Conservation (phyloP, 176 grass and related monocot genomes). For the Tuctoria greenei region DNA sequence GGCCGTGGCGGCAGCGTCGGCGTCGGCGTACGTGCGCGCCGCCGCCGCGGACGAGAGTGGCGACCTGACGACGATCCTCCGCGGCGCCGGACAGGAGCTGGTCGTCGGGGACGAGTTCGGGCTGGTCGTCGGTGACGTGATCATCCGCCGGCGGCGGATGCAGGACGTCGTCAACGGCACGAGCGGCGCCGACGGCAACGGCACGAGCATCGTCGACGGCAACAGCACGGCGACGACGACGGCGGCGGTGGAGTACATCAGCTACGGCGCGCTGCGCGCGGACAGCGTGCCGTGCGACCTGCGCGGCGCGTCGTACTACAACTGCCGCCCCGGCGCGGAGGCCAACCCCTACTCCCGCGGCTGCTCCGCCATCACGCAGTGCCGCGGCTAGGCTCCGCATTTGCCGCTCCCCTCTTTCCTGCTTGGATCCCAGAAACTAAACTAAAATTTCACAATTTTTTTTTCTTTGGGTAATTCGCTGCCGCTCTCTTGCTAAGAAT, state of each 20-base stretch:
- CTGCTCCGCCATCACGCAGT: conserved; percentile 48
- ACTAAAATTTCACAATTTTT: neutral
- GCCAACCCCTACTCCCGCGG: conserved; percentile 72
- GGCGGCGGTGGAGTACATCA: conserved; percentile 35
- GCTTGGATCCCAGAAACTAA: neutral
- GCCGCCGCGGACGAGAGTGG: neutral
- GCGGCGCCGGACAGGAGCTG: no score
- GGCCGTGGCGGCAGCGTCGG: conserved; percentile 1
- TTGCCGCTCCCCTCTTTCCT: no score
- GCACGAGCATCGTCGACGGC: neutral
- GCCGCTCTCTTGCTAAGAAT: neutral
- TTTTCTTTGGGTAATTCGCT: neutral
- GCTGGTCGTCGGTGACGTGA: neutral
- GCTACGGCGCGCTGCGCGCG: conserved; percentile 49
- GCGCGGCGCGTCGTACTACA: conserved; percentile 72
- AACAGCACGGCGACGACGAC: no score
- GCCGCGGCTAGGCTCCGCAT: conserved; percentile 60
- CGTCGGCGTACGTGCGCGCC: conserved; percentile 15
- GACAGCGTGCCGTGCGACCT: conserved; percentile 33
- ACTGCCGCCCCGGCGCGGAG: conserved; percentile 50
- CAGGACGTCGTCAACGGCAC: conserved; percentile 1
- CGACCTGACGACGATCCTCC: neutral
- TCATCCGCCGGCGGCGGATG: conserved; percentile 36
- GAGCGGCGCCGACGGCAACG: neutral
- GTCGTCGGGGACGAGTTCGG: neutral